Conservation (phyloP, 2,329 filamentous ascomycete species). For the Neofusicoccum kwambonambiense region DNA sequence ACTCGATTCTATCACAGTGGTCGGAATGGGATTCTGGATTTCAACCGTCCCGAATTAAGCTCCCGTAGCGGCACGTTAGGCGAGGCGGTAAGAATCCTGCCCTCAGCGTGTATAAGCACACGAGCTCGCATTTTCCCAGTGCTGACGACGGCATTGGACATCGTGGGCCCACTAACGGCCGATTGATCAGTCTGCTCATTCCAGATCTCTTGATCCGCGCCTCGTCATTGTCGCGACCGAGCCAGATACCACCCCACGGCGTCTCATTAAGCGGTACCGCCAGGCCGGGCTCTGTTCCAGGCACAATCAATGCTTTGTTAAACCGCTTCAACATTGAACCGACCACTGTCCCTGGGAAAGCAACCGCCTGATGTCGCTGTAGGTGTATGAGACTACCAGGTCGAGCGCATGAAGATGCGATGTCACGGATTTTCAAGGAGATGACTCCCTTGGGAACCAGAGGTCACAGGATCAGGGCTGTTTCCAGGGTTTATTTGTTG, state of each 20-base stretch:
- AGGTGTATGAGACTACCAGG: too few relatives aligned
- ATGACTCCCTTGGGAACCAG: too few relatives aligned
- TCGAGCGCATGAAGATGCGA: too few relatives aligned
- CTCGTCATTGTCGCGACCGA: not conserved
- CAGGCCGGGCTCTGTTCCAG: too few relatives aligned
- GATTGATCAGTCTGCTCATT: not conserved
- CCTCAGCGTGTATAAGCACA: not conserved
- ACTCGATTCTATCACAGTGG: not conserved
- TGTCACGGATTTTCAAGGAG: too few relatives aligned
- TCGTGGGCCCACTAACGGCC: not conserved
- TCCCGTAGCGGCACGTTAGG: not conserved
- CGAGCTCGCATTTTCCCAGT: not conserved
- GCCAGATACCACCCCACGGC: not conserved
- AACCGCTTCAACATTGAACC: too few relatives aligned
- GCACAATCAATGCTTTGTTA: too few relatives aligned
- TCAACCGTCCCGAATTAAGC: not conserved
- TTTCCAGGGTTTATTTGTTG: too few relatives aligned
- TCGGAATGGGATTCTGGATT: not conserved
- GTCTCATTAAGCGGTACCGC: too few relatives aligned
- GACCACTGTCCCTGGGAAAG: too few relatives aligned
- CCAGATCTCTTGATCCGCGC: not conserved
- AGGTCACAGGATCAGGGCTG: too few relatives aligned
- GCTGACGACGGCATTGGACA: not conserved
- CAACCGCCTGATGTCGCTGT: too few relatives aligned
- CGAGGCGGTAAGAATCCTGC: not conserved